Evolutionary conservation across 2,329 filamentous ascomycete species (phyloP), one percentile per base, ranked within the genome.

Genomic region (Xylaria sp.): DNA sequence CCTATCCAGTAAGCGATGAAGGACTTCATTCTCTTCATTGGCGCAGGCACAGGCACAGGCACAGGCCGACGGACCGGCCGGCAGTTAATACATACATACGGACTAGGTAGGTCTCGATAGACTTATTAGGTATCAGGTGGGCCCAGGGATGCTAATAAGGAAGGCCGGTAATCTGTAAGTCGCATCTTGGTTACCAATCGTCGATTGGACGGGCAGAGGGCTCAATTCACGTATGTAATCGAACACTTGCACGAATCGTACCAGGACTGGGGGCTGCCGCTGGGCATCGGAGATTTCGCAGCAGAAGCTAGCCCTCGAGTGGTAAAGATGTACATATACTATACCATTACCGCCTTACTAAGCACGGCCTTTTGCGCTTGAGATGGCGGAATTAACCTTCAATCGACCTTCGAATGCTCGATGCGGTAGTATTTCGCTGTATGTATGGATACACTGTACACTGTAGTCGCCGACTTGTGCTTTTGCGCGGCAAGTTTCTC

Each of bases 11-110:
- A 7, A n/a, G 43, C 34, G 16, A 38, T 26, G 34, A 38, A 18
- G 46, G 48, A 11, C 37, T 50, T 56, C 46, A 43, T 44, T 34
- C 43, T 50, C 19, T 47, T 51, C 37, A 56, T 59, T 59, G 56
- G 56, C 47, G 44, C 24, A 43, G 38, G 16, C 4, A 24, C 20
- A 39, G 11, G 24, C n/a, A n/a, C n/a, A n/a, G n/a, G n/a, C n/a
- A n/a, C n/a, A n/a, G n/a, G n/a, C n/a, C n/a, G n/a, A n/a, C n/a
- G n/a, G n/a, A n/a, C n/a, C n/a, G n/a, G 29, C 29, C 16, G 29
- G 4, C 16, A 26, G 24, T 26, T 26, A 34, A n/a, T n/a, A n/a
- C n/a, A n/a, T n/a, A n/a, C n/a, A n/a, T n/a, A n/a, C n/a, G n/a
- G n/a, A n/a, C n/a, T n/a, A n/a, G n/a, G 29, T 34, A 7, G 11